A percentile compares a stretch with the other conserved stretches of the same genome.
Conservation (phyloP, 768 basidiomycete species). For the Boletus rubroflammeus region DNA sequence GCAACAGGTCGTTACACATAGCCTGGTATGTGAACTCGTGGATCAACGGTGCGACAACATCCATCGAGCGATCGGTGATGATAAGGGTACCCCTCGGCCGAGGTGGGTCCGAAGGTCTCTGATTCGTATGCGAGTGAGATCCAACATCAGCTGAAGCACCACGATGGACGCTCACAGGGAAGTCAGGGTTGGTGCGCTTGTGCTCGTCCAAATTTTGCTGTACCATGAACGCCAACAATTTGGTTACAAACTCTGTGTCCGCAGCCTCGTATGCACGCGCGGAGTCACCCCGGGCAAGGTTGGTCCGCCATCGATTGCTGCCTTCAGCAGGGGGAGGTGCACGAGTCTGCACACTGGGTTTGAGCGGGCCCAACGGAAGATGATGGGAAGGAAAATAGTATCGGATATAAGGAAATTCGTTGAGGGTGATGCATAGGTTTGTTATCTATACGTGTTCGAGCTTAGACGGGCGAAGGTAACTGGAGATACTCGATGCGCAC, state of each 20-base stretch:
- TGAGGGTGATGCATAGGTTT: constrained; percentile 84
- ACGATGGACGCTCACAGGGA: constrained; percentile 57
- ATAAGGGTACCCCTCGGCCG: constrained; percentile 79
- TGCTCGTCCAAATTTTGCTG: constrained; percentile 84
- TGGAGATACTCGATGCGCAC: constrained; percentile 33
- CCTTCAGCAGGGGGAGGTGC: constrained; percentile 63
- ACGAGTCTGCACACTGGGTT: constrained; percentile 59
- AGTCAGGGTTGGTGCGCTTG: constrained; percentile 81
- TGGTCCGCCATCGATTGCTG: constrained; percentile 74
- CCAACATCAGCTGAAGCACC: not conserved
- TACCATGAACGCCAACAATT: constrained; percentile 80
- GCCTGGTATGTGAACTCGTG: constrained; percentile 99
- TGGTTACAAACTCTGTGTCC: constrained; percentile 74
- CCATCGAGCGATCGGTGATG: constrained; percentile 97
- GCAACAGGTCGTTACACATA: constrained; percentile 93
- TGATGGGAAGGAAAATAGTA: constrained; percentile 88
- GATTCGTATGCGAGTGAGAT: constrained; percentile 1
- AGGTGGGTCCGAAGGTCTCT: constrained; percentile 54
- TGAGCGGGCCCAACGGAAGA: constrained; percentile 79
- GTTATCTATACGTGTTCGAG: constrained; percentile 54
- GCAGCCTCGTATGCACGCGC: constrained; percentile 67
- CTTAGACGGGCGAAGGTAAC: not conserved
- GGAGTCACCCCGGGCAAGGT: constrained; percentile 69
- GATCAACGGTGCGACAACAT: constrained; percentile 81
- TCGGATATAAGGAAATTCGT: constrained; percentile 90